Base-by-base conservation (phyloP, 345 rosid genomes). In the Garcia nutans region DNA sequence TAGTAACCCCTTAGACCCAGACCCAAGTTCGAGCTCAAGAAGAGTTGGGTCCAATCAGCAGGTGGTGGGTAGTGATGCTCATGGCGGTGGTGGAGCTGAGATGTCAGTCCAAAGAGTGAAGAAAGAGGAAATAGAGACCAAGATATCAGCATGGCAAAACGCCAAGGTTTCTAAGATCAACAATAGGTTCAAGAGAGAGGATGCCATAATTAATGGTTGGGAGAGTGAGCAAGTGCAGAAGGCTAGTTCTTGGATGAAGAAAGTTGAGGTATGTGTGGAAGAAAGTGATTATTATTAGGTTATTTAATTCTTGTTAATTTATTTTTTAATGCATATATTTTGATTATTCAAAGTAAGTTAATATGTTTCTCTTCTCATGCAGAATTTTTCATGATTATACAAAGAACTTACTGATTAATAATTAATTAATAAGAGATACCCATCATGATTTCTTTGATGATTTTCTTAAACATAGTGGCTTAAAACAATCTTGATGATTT, bases 141-240 rank as follows among this genome's bases (percentile, higher is more conserved):
- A 96, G 92, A 93, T 93, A 82, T 72, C 79, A n/a, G 99, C 99
- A 42, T 96, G 98, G 98, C 92, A 93, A 79, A 96, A 90, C 79
- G 94, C 94, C 0, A 92, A 96, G 80, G 63, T 96, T 20, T 89
- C 98, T 0, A 96, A 96, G 93, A 69, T 90, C 71, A 96, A 92
- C 75, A 96, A 96, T 52, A 84, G 95, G 89, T 89, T 93, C 76
- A 96, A 96, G 84, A 87, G 99, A 77, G 93, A 96, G 81, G 99
- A 96, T 64, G 99, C 99, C 1, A 72, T 96, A 23, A 89, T 93
- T 79, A 88, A 85, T 77, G 99, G 99, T 13, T 90, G 96, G 99
- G 92, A 93, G 56, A 83, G 88, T 44, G 98, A 96, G 74, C 97
- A 93, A 64, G 89, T 90, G 2, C 94, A 90, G 33, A 90, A 86